Percentiles rank a stretch among this genome's conserved stretches.
These are phyloP conservation scores for Echites panduratus DNA, from an alignment of 257 asterid species.

Conservation along the genomic window DNA sequence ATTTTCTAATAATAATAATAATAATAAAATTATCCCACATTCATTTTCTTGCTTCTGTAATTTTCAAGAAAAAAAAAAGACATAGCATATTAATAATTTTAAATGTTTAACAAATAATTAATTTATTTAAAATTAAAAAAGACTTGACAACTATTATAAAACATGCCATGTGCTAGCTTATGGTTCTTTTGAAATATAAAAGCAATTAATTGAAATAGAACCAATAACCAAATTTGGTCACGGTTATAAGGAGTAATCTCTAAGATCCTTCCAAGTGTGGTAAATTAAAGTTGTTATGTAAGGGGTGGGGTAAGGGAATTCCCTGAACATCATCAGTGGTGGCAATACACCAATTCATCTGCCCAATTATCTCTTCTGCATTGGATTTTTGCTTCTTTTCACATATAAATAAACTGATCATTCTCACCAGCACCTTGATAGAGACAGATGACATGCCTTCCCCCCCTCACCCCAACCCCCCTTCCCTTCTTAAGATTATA, in stretches of 20 bases:
- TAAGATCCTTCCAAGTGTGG: neutral
- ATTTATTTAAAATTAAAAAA: too few species aligned
- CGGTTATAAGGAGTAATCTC: neutral
- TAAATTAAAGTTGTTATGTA: constrained; percentile 1
- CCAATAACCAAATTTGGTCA: constrained; percentile 5
- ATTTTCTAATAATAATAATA: too few species aligned
- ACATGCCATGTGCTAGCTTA: too few species aligned
- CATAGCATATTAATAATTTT: too few species aligned
- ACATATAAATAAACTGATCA: neutral
- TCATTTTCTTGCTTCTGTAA: too few species aligned
- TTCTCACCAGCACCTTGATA: constrained; percentile 4
- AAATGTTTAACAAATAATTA: too few species aligned
- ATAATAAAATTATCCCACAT: too few species aligned
- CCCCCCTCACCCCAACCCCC: neutral
- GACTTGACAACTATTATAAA: constrained; percentile 3
- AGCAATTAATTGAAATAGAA: constrained; percentile 8
- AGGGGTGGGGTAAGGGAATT: neutral
- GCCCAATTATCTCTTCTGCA: neutral
- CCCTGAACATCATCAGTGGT: neutral
- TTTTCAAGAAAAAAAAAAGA: too few species aligned
- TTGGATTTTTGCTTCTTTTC: constrained; percentile 13
- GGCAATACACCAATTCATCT: neutral
- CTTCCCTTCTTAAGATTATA: too few species aligned
- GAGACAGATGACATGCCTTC: constrained; percentile 2
- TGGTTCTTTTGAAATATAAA: too few species aligned